Percentiles rank a stretch among this genome's conserved stretches.
Evolutionary conservation across 345 rosid species (phyloP).

Genomic region (Clarkia xantiana): DNA sequence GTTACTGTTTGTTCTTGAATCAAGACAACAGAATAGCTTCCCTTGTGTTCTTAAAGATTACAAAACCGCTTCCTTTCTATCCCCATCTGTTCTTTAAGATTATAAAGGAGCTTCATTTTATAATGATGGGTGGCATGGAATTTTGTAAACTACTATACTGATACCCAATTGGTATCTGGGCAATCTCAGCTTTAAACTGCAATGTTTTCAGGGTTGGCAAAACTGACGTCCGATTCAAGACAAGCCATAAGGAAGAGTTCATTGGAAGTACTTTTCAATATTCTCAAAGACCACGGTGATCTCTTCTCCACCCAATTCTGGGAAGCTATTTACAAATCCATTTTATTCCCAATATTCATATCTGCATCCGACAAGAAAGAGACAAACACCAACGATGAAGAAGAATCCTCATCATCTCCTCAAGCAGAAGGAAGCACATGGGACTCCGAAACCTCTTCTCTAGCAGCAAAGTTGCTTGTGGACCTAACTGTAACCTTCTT

Average conservation of each 20-base stretch:
- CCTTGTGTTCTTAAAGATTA: no score
- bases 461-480: constrained; percentile 61
- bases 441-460: constrained; percentile 70
- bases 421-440: constrained; percentile 38
- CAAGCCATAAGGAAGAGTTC: constrained; percentile 74
- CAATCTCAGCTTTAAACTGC: no score
- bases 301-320: constrained; percentile 70
- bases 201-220: constrained; percentile 61
- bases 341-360: constrained; percentile 53
- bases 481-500: constrained; percentile 56
- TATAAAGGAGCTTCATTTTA: no score
- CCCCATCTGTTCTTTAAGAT: no score
- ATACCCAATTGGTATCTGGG: no score
- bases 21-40: no score
- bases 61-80: no score
- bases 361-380: constrained; percentile 30
- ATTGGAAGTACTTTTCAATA: constrained; percentile 82
- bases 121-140: no score
- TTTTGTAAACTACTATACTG: no score
- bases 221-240: constrained; percentile 76
- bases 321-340: constrained; percentile 42
- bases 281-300: constrained; percentile 92
- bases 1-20: no score
- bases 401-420: constrained; percentile 24
- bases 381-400: constrained; percentile 23